Conservation (phyloP, 1,139 yeast genomes). For the Candida tunisiensis region DNA sequence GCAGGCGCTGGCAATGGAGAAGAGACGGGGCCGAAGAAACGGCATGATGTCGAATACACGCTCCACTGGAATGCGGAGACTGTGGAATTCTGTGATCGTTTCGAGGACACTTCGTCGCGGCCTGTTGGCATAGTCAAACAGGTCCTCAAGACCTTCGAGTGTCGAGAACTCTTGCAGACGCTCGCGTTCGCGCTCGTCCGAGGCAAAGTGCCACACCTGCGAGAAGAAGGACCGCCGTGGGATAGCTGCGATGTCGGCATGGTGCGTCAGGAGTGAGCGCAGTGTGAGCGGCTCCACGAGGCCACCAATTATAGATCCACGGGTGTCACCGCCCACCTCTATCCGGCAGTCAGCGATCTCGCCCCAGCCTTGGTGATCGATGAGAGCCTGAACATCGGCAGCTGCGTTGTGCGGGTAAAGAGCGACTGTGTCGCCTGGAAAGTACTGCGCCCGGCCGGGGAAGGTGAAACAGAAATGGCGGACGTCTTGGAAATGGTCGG, state of each 20-base stretch:
- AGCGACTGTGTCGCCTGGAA: constrained; percentile 71
- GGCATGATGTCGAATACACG: constrained; percentile 70
- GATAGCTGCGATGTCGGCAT: constrained; percentile 64
- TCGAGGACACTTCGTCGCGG: constrained; percentile 83
- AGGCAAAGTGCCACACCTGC: constrained; percentile 52
- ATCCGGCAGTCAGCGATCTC: constrained; percentile 41
- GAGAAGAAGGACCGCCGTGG: constrained; percentile 73
- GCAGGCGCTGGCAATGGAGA: constrained; percentile 56
- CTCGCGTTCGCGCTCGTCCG: constrained; percentile 46
- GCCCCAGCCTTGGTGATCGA: constrained; percentile 62
- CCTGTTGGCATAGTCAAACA: constrained; percentile 78
- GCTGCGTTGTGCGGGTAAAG: constrained; percentile 61
- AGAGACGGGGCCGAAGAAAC: constrained; percentile 57
- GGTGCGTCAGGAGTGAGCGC: constrained; percentile 56
- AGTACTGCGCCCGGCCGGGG: constrained; percentile 19
- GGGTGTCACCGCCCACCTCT: constrained; percentile 15
- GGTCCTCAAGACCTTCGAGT: constrained; percentile 50
- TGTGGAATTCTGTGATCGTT: constrained; percentile 62
- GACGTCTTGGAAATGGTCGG: constrained; percentile 82
- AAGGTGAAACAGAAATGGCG: constrained; percentile 37
- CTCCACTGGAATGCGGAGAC: constrained; percentile 55
- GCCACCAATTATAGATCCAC: constrained; percentile 32
- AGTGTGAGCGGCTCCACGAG: constrained; percentile 42
- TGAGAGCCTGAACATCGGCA: constrained; percentile 42
- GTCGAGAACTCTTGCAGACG: constrained; percentile 58